Evolutionary conservation across 305 asterid genomes (phyloP).

Genomic region (Solanum aculeatissimum): DNA sequence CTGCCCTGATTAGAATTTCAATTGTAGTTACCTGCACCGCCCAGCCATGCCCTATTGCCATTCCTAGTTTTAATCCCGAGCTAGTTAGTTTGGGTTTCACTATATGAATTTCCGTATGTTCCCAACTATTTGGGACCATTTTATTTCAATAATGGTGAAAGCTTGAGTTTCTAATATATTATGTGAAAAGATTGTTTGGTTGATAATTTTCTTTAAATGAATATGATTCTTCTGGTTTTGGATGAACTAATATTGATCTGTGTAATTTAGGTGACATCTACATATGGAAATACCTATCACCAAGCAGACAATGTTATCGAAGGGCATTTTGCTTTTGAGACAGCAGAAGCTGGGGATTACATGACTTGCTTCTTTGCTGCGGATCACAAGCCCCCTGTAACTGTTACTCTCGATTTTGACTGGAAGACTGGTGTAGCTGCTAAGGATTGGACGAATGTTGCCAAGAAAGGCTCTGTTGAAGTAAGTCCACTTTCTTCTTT

Average conservation of each 20-base stretch:
- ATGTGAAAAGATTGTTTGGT: background rate
- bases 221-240: background rate
- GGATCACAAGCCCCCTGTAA: slow-evolving; percentile 51
- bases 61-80: background rate
- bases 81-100: background rate
- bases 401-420: slow-evolving; percentile 62
- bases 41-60: background rate
- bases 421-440: slow-evolving; percentile 97
- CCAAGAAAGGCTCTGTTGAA: slow-evolving; percentile 90
- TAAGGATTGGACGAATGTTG: slow-evolving; percentile 91
- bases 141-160: background rate
- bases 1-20: too few relatives aligned
- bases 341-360: slow-evolving; percentile 77
- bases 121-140: background rate
- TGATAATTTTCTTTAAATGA: background rate
- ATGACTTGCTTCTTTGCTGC: slow-evolving; percentile 82
- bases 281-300: slow-evolving; percentile 76
- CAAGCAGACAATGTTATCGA: slow-evolving; percentile 55
- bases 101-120: background rate
- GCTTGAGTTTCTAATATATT: background rate
- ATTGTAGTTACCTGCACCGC: too few relatives aligned
- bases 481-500: slow-evolving; percentile 29
- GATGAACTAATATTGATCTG: background rate
- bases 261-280: slow-evolving; percentile 68
- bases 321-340: slow-evolving; percentile 82